Evolutionary conservation across 2,329 filamentous ascomycete species (phyloP).

Genomic region (Grosmannia serpens): DNA sequence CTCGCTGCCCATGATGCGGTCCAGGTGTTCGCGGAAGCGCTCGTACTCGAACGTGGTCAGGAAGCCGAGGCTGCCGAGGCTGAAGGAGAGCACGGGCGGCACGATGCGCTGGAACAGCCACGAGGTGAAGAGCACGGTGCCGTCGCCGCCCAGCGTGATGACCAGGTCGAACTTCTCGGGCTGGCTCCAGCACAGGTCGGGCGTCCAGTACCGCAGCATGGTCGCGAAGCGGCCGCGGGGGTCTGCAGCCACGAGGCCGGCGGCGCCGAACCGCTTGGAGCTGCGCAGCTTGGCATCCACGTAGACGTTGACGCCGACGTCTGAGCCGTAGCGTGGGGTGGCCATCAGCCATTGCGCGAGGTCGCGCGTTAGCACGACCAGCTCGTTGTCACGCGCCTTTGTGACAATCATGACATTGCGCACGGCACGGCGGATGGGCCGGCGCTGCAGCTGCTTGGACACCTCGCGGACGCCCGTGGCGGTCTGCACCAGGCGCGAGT

Average conservation of each 20-base stretch:
- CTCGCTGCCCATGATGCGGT: slow-evolving; percentile 81
- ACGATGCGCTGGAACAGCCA: slow-evolving; percentile 90
- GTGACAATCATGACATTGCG: slow-evolving; percentile 97
- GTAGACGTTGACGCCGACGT: slow-evolving; percentile 90
- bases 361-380: slow-evolving; percentile 82
- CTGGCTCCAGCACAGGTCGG: slow-evolving; percentile 84
- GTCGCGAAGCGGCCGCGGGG: slow-evolving; percentile 65
- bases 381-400: slow-evolving; percentile 88
- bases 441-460: slow-evolving; percentile 84
- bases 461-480: slow-evolving; percentile 92
- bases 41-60: slow-evolving; percentile 81
- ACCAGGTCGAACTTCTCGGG: slow-evolving; percentile 96
- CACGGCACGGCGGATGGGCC: slow-evolving; percentile 84
- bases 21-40: slow-evolving; percentile 75
- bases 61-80: slow-evolving; percentile 76
- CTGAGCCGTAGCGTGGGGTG: slow-evolving; percentile 79
- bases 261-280: slow-evolving; percentile 77
- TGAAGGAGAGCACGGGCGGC: slow-evolving; percentile 74
- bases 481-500: slow-evolving; percentile 88
- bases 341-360: slow-evolving; percentile 77
- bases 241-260: slow-evolving; percentile 61
- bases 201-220: slow-evolving; percentile 94
- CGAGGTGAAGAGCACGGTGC: slow-evolving; percentile 77
- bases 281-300: slow-evolving; percentile 90
- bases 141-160: slow-evolving; percentile 74